Percentiles rank a stretch among this genome's conserved stretches.
phyloP scores from a whole-genome alignment of 1,284 basidiomycete species.

The Heterobasidion occidentale region DNA sequence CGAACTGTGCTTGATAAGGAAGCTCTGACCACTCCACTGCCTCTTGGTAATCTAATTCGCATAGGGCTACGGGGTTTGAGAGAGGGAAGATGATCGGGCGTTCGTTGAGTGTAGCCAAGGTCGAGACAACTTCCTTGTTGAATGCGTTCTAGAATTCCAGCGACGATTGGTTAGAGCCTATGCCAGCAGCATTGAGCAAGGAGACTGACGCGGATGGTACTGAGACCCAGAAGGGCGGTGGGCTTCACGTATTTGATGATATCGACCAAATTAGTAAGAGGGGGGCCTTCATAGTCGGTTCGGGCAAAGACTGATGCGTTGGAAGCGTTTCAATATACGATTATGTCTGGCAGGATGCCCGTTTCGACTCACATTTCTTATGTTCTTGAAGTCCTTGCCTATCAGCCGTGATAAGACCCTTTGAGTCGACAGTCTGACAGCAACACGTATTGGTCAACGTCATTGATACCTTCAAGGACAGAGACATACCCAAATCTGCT shows the following conservation, averaged over 20 bases:
- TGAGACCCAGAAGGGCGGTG: conserved; percentile 77
- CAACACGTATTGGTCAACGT: not conserved
- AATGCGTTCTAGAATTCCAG: conserved; percentile 50
- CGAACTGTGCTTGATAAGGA: not conserved
- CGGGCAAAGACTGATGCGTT: conserved; percentile 55
- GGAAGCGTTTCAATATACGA: not conserved
- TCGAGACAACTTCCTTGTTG: conserved; percentile 56
- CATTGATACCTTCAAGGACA: not conserved
- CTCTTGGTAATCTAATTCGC: conserved; percentile 65
- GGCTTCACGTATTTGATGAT: conserved; percentile 77
- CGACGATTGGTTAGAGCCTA: not conserved
- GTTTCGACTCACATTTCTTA: conserved; percentile 46
- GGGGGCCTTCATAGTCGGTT: conserved; percentile 57
- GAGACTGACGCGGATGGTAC: conserved; percentile 50
- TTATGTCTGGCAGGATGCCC: not conserved
- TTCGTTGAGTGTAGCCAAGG: conserved; percentile 65
- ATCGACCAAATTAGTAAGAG: conserved; percentile 39
- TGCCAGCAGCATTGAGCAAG: not conserved
- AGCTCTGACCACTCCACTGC: conserved; percentile 54
- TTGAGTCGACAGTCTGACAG: conserved; percentile 60
- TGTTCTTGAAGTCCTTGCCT: conserved; percentile 65
- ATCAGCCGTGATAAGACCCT: conserved; percentile 65
- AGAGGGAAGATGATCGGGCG: conserved; percentile 84
- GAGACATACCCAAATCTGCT: conserved; percentile 55
- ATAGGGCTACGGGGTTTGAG: conserved; percentile 70